phyloP scores from a whole-genome alignment of 352 stramenopile genomes.

The Phytophthora nicotianae region DNA sequence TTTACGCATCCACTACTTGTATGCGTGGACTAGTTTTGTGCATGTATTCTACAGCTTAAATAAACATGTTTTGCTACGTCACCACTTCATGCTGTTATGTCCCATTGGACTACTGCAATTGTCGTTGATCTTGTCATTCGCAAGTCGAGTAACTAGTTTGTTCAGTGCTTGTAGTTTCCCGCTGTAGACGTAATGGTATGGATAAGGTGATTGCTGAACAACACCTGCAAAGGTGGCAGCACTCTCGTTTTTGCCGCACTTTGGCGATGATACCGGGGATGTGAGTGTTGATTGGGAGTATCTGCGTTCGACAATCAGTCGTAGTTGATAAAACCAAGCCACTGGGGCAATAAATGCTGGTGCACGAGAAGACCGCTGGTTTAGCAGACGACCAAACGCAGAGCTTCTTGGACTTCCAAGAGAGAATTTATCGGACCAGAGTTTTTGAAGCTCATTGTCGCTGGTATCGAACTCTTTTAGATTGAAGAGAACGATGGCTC shows the following conservation, averaged over 20 bases:
- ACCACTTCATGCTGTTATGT: conserved; percentile 1
- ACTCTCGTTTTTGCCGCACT: conserved; percentile 6
- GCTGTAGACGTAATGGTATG: conserved; percentile 35
- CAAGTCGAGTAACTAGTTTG: conserved; percentile 27
- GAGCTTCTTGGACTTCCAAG: conserved; percentile 14
- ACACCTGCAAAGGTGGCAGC: conserved; percentile 4
- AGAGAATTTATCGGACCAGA: conserved; percentile 29
- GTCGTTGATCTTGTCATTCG: conserved; percentile 22
- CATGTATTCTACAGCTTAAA: conserved; percentile 30
- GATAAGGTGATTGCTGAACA: conserved; percentile 21
- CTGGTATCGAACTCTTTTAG: conserved; percentile 27
- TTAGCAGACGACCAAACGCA: conserved; percentile 13
- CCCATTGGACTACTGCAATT: conserved; percentile 11
- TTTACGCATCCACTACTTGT: conserved; percentile 17
- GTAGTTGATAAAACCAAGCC: conserved; percentile 44
- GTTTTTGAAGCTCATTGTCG: conserved; percentile 29
- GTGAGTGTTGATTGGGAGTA: conserved; percentile 17
- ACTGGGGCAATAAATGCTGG: conserved; percentile 39
- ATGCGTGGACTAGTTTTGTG: conserved; percentile 9
- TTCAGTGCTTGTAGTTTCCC: conserved; percentile 35
- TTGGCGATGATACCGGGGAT: conserved; percentile 7
- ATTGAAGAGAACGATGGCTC: conserved; percentile 43
- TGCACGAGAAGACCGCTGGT: background rate
- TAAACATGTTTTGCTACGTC: conserved; percentile 20
- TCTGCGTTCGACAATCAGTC: conserved; percentile 35